phyloP scores from a whole-genome alignment of 2,329 filamentous ascomycete species.

The Diaporthe capsici region DNA sequence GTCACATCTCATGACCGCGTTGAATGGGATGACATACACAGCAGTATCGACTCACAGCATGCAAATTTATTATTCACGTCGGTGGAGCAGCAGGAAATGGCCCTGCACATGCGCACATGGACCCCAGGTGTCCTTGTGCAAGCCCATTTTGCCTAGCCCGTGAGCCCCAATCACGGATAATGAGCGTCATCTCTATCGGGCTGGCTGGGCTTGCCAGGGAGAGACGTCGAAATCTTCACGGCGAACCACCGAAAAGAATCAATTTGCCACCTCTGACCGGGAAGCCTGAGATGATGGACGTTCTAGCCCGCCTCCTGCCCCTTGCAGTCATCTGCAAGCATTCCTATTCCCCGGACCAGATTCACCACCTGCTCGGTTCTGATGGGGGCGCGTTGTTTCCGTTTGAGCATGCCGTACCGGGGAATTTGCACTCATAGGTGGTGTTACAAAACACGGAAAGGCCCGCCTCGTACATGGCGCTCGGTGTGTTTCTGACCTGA shows the following conservation, averaged over 20 bases:
- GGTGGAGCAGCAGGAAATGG: not conserved
- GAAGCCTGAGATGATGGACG: not conserved
- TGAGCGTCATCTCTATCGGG: not conserved
- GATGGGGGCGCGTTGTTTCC: slow-evolving; percentile 19
- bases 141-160: slow-evolving; percentile 3
- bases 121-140: not conserved
- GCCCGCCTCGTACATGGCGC: slow-evolving; percentile 1
- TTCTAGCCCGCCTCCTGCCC: slow-evolving; percentile 5
- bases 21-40: slow-evolving; percentile 25
- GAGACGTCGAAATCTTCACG: slow-evolving; percentile 4
- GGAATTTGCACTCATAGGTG: not conserved
- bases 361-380: slow-evolving; percentile 27
- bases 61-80: not conserved
- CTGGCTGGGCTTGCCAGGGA: not conserved
- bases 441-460: slow-evolving; percentile 13
- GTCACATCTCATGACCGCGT: slow-evolving; percentile 13
- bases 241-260: slow-evolving; percentile 15
- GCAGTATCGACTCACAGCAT: slow-evolving; percentile 28
- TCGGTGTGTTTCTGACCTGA: slow-evolving; percentile 27
- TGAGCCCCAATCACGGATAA: not conserved
- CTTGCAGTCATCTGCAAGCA: slow-evolving; percentile 10
- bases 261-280: slow-evolving; percentile 22
- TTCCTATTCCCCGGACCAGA: not conserved
- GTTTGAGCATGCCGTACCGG: slow-evolving; percentile 12
- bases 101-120: not conserved